These are phyloP conservation scores for Colletotrichum sp. DNA, from an alignment of 2,329 filamentous ascomycete genomes.

Conservation along the genomic window DNA sequence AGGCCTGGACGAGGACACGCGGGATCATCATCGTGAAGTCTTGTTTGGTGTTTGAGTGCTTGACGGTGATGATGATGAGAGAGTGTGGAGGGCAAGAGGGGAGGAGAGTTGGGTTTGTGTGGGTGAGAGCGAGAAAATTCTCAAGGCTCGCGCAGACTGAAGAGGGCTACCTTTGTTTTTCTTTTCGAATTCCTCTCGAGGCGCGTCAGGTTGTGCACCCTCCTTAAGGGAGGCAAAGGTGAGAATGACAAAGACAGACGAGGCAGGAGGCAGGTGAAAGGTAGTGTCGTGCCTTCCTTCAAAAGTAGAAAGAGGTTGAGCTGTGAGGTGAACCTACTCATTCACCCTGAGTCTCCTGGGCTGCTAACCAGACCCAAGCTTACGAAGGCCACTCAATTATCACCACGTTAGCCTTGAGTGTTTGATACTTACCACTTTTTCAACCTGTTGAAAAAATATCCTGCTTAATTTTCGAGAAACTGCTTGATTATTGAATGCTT, in stretches of 20 bases:
- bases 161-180: neutral
- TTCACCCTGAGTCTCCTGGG: neutral
- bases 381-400: neutral
- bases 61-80: neutral
- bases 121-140: neutral
- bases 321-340: neutral
- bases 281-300: neutral
- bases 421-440: too few species aligned
- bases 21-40: neutral
- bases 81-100: neutral
- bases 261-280: neutral
- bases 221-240: neutral
- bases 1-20: neutral
- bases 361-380: neutral
- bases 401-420: too few species aligned
- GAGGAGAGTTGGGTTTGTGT: neutral
- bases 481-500: neutral
- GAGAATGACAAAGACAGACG: neutral
- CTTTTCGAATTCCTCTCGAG: neutral
- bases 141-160: neutral
- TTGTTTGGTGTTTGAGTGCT: neutral
- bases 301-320: neutral
- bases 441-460: too few species aligned
- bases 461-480: too few species aligned
- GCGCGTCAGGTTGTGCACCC: neutral